Percentiles rank a stretch among this genome's conserved stretches.
Evolutionary conservation across 257 asterid species (phyloP).

Genomic region (Primulina huaijiensis): DNA sequence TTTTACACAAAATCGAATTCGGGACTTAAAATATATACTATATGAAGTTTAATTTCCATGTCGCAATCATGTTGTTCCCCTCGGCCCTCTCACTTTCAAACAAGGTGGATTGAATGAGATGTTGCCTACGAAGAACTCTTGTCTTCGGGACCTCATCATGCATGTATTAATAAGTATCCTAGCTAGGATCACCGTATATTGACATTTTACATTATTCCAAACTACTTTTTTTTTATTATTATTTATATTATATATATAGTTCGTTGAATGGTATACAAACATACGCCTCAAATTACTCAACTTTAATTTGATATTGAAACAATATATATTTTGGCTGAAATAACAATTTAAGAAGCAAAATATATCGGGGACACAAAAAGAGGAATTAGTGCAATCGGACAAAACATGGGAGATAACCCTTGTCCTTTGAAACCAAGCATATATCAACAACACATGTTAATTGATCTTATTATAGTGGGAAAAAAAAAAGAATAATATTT

Average conservation of each 20-base stretch:
- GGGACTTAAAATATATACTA: too few species aligned
- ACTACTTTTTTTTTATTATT: too few species aligned
- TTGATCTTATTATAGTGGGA: constrained; percentile 2
- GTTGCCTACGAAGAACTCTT: constrained; percentile 36
- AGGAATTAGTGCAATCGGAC: constrained; percentile 30
- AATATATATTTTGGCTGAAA: constrained; percentile 29
- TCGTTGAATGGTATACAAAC: too few species aligned
- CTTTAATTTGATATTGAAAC: too few species aligned
- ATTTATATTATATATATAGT: too few species aligned
- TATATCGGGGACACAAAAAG: constrained; percentile 26
- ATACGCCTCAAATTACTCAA: too few species aligned
- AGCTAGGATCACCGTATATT: neutral
- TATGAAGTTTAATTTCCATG: neutral
- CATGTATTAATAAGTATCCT: neutral
- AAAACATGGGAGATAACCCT: constrained; percentile 34
- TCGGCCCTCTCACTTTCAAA: constrained; percentile 30
- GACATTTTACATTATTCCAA: too few species aligned
- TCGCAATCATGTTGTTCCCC: constrained; percentile 41
- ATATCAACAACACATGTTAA: constrained; percentile 13
- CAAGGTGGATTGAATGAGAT: constrained; percentile 51
- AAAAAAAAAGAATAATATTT: too few species aligned
- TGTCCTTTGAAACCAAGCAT: constrained; percentile 2
- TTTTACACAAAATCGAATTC: too few species aligned
- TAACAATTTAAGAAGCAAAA: constrained; percentile 17
- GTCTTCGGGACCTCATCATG: constrained; percentile 42